phyloP scores from a whole-genome alignment of 75 land plant genomes.

The Cryptomeria japonica region DNA sequence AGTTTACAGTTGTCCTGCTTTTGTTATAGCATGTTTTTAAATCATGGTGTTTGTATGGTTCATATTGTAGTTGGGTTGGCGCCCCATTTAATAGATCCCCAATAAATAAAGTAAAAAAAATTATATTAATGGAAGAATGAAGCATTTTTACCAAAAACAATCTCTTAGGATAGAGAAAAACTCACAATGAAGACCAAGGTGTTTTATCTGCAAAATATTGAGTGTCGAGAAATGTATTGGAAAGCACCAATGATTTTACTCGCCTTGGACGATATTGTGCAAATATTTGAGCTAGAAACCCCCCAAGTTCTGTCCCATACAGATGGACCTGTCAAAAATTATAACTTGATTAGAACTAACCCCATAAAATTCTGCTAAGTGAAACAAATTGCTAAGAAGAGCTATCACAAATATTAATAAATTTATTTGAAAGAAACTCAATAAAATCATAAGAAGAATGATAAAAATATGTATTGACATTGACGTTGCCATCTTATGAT shows the following conservation, averaged over 20 bases:
- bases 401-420: neutral
- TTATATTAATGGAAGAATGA: neutral
- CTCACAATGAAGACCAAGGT: conserved; percentile 45
- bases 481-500: neutral
- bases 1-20: no score
- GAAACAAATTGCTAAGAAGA: neutral
- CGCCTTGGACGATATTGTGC: conserved; percentile 52
- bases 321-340: conserved; percentile 35
- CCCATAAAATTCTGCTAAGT: neutral
- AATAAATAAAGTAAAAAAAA: no score
- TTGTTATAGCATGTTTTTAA: no score
- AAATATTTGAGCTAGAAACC: conserved; percentile 49
- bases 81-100: no score
- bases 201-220: conserved; percentile 32
- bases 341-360: neutral
- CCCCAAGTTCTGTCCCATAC: conserved; percentile 53
- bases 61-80: no score
- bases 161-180: neutral
- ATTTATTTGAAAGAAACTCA: neutral
- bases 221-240: conserved; percentile 48
- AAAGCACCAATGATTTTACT: conserved; percentile 47
- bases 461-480: neutral
- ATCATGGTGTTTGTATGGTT: no score
- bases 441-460: neutral
- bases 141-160: neutral